Evolutionary conservation across 129 eudicot genomes (phyloP), one percentile per base, ranked within the genome.

Genomic region (Mikania micrantha): DNA sequence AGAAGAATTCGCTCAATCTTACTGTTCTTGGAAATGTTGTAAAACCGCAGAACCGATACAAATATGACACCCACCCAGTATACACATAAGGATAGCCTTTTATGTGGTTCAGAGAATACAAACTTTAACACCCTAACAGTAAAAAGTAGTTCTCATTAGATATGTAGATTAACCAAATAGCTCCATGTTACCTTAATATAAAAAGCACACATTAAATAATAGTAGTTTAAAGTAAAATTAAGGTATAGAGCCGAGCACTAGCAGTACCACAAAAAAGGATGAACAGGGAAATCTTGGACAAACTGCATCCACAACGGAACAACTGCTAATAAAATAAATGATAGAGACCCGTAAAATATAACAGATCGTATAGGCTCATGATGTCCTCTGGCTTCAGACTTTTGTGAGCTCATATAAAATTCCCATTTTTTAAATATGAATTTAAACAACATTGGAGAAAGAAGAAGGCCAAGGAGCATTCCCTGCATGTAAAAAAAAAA

Each of bases 1-100:
- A 93, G 99, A 80, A 93, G 95, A 71, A 93, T 93, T 72, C 99
- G 71, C 80, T 93, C 95, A 24, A 88, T 85, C 84, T 84, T 93
- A 81, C 99, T 89, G 82, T 82, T 85, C 80, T 89, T 89, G 16
- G 99, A 93, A 7, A 82, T 89, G 47, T 75, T 77, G 66, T 93
- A 93, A 64, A 89, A 93, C 66, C 83, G 77, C 45, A 74, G 40
- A 2, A 93, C 96, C 3, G 96, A 89, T 28, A 67, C 84, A 77
- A 7, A 86, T 69, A 85, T 93, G 54, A 87, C 89, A 74, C 77
- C 82, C 77, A 84, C 70, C 99, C 99, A 93, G 29, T 89, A 93
- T 53, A 77, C 67, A 78, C 96, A 93, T 31, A 93, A 73, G 17
- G 92, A 74, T 19, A 93, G 78, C 70, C 99, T 81, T 85, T 93